A percentile compares a stretch with the other conserved stretches of the same genome.
These are phyloP conservation scores for Leishmania arabica DNA, from an alignment of 208 protist species.

Conservation along the genomic window DNA sequence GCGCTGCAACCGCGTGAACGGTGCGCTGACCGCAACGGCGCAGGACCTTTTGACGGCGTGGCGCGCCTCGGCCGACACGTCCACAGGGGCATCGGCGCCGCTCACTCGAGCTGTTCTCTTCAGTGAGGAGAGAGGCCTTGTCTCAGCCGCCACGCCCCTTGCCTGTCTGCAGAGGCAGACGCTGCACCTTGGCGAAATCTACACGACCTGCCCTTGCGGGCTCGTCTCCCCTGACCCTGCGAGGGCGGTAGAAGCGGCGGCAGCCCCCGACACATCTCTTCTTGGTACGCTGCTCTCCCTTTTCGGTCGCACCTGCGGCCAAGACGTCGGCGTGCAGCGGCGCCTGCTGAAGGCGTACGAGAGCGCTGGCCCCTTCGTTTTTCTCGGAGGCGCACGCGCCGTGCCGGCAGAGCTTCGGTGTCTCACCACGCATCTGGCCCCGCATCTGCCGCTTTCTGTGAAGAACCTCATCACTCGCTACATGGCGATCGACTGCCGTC, in stretches of 20 bases:
- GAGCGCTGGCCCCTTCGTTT: constrained; percentile 34
- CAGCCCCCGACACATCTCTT: neutral
- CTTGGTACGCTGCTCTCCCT: constrained; percentile 35
- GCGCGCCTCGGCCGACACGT: neutral
- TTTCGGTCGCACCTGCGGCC: constrained; percentile 24
- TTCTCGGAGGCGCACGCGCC: constrained; percentile 51
- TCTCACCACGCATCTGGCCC: constrained; percentile 33
- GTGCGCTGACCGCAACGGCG: constrained; percentile 53
- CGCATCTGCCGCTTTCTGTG: constrained; percentile 48
- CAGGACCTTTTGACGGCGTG: constrained; percentile 50
- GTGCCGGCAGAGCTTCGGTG: constrained; percentile 43
- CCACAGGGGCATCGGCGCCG: neutral
- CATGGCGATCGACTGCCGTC: constrained; percentile 62
- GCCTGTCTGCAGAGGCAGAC: neutral
- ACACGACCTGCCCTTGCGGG: constrained; percentile 34
- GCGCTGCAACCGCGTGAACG: constrained; percentile 43
- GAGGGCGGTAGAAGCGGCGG: neutral
- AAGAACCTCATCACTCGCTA: constrained; percentile 70
- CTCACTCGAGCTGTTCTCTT: constrained; percentile 25
- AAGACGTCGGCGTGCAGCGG: constrained; percentile 39
- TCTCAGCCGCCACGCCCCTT: constrained; percentile 19
- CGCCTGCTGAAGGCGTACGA: constrained; percentile 57
- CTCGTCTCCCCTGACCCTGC: constrained; percentile 25
- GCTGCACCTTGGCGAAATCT: constrained; percentile 26
- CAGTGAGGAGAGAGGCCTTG: constrained; percentile 38